Base-by-base conservation (phyloP, 306 rosid species). In the Calophaca sinica region DNA sequence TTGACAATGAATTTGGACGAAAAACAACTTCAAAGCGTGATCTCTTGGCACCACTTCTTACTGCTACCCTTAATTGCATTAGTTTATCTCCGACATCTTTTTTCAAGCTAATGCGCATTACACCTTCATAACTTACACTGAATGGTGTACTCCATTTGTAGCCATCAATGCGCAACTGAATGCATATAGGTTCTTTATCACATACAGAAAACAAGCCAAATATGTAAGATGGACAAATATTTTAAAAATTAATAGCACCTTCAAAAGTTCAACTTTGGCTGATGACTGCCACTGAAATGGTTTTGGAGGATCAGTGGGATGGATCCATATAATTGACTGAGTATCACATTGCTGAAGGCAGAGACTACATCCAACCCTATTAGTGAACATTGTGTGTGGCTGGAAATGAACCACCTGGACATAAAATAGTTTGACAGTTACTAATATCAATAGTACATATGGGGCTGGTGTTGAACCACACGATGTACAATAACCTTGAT, bases 101-200 rank as follows among this genome's bases (percentile, higher is more conserved):
- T 84, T 83, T 89, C 89, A 92, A 89, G 78, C 68, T 79, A 81
- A 90, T 82, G 69, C 91, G 88, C 93, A 89, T 89, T 73, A 79
- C 88, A 80, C 99, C 99, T 88, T 90, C 96, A 74, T 79, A 81
- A 68, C 76, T 53, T 72, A 92, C 88, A 82, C 96, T 92, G 84
- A 92, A 94, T 81, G 97, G 96, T 46, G 88, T 70, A 79, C 99
- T 94, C 99, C 99, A 94, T 67, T 86, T 77, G 84, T 88, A 94
- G 36, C 92, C 99, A 70, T 94, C 88, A 71, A 90, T 84, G 52
- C 91, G 78, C 87, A 94, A 31, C 99, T 94, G 86, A 88, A 79
- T 73, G 52, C 45, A 76, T 57, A 69, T 45, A 38, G 50, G 79
- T 26, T 60, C 44, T 72, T 41, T 29, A 49, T 70, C 55, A 85